These are phyloP conservation scores for Xylaria sp. DNA, from an alignment of 2,329 filamentous ascomycete species.

Conservation along the genomic window DNA sequence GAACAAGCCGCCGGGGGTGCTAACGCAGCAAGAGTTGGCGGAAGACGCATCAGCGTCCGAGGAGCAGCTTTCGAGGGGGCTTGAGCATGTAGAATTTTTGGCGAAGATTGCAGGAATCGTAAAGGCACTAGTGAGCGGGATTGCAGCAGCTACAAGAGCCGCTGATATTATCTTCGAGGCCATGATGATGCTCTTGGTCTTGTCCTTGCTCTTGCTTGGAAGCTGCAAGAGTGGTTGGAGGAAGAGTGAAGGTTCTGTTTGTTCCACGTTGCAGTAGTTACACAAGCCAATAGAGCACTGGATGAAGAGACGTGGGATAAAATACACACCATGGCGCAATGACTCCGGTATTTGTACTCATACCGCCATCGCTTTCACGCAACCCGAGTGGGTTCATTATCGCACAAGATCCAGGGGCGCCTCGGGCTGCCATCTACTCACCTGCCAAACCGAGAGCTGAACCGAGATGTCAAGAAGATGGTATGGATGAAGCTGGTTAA, in stretches of 20 bases:
- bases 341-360: conserved; percentile 11
- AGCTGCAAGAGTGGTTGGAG: not conserved
- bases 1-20: conserved; percentile 75
- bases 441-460: conserved; percentile 25
- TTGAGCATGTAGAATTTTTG: conserved; percentile 27
- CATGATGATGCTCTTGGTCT: conserved; percentile 21
- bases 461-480: conserved; percentile 3
- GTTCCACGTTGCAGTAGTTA: not conserved
- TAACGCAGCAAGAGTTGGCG: conserved; percentile 77
- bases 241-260: not conserved
- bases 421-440: conserved; percentile 2
- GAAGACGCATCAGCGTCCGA: conserved; percentile 40
- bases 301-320: not conserved
- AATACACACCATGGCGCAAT: not conserved
- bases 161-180: conserved; percentile 25
- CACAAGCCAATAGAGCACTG: not conserved
- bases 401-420: conserved; percentile 3
- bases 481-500: conserved; percentile 14
- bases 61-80: conserved; percentile 40
- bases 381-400: conserved; percentile 14
- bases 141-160: conserved; percentile 26
- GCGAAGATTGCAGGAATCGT: conserved; percentile 1
- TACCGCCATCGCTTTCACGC: not conserved
- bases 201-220: not conserved
- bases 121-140: conserved; percentile 19